Conservation (phyloP, 2,329 filamentous ascomycete genomes). For the Mariannaea elegans region DNA sequence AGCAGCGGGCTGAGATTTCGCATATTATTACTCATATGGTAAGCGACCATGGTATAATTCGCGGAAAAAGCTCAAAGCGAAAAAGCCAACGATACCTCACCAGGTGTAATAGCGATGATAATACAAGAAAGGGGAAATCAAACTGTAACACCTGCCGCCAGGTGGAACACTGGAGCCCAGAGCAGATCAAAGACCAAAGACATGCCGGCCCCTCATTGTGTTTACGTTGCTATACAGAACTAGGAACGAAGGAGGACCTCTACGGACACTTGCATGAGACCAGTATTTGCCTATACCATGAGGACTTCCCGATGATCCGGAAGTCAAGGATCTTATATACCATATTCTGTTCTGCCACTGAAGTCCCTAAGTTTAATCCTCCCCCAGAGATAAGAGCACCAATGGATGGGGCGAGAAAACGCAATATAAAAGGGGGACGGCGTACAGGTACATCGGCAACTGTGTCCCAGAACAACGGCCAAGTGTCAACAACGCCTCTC, state of each 20-base stretch:
- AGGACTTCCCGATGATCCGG: conserved; percentile 8
- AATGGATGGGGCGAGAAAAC: conserved; percentile 7
- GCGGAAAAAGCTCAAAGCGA: conserved; percentile 26
- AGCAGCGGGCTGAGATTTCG: conserved; percentile 26
- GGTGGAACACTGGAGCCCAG: conserved; percentile 24
- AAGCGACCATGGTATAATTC: conserved; percentile 36
- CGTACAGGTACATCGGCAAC: background rate
- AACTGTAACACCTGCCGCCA: conserved; percentile 24
- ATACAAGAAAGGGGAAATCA: conserved; percentile 26
- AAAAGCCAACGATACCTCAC: conserved; percentile 28
- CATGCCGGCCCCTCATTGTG: conserved; percentile 31
- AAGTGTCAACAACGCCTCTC: background rate
- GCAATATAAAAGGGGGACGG: background rate
- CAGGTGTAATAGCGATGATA: conserved; percentile 18
- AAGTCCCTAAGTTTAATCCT: conserved; percentile 9
- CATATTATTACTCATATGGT: conserved; percentile 31
- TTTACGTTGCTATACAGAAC: conserved; percentile 29
- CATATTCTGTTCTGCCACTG: background rate
- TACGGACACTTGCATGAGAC: conserved; percentile 23
- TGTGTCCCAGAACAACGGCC: background rate
- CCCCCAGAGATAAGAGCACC: background rate
- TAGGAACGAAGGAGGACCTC: conserved; percentile 27
- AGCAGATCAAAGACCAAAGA: conserved; percentile 15
- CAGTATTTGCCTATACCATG: conserved; percentile 19
- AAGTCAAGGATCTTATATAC: conserved; percentile 28